Base-by-base conservation (phyloP, 2,329 filamentous ascomycete genomes). In the Chrysoporthe cubensis region DNA sequence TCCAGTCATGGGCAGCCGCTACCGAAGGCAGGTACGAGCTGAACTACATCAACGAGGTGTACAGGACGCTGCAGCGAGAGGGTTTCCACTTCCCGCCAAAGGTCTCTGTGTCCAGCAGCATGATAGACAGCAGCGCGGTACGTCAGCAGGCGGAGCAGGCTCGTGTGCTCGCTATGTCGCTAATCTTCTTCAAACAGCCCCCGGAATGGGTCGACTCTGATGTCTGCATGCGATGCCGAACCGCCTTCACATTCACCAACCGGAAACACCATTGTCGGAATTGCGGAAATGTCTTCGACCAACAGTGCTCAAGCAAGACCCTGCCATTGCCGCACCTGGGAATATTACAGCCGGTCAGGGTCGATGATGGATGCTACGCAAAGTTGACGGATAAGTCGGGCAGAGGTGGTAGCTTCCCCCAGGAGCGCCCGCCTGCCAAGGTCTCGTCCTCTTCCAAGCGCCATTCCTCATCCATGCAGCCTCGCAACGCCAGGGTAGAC, bases 121-220 rank as follows among this genome's bases (percentile, higher is more conserved):
- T 99, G 94, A 88, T 98, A 72, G 95, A 99, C 77, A 97, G 94
- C 77, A 97, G 91, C 75, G 96, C 96, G 70, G 93, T 97, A 87
- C 2, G 68, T 69, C 21, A 2, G 32, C 16, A 40, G 16, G 42
- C 16, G 8, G 42, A 37, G 0, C 2, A 34, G 78, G 91, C 85
- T 46, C 66, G 43, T 50, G 43, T 50, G 48, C 48, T 44, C 2
- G 34, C 13, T 6, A n/a, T 21, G 14, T 34, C 4, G 5, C 18
- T 46, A 6, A 16, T 52, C 8, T 63, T 7, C 61, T 56, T 59
- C 70, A 62, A 68, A 69, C 57, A 97, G 90, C 96, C 96, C 11
- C 96, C 96, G 0, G 96, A 99, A 80, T 99, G 96, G 96, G 90
- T 90, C 62, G 96, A 99, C 80, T 97, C 95, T 13, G 96, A 99